Conservation (phyloP, 345 rosid genomes). For the Sonneratia caseolaris region DNA sequence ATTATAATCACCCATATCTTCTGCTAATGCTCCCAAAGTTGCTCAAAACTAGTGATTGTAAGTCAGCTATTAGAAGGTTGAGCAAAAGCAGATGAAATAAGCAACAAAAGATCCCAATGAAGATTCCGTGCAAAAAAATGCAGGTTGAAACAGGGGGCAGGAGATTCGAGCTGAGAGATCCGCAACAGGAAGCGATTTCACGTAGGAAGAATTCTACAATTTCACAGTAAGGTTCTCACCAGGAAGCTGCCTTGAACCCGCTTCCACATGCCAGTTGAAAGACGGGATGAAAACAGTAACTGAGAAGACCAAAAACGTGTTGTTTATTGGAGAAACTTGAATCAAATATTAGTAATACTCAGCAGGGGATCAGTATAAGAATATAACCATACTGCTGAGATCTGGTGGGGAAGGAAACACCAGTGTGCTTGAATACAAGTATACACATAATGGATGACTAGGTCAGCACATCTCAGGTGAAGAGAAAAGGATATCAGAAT, state of each 20-base stretch:
- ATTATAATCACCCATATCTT: background rate
- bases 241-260: constrained; percentile 11
- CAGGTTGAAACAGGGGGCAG: constrained; percentile 1
- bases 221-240: constrained; percentile 28
- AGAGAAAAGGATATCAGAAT: background rate
- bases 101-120: background rate
- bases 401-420: constrained; percentile 22
- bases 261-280: constrained; percentile 17
- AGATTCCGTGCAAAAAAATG: background rate
- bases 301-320: constrained; percentile 1
- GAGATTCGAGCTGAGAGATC: constrained; percentile 14
- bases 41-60: background rate
- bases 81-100: background rate
- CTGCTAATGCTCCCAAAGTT: background rate
- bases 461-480: constrained; percentile 23
- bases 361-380: constrained; percentile 20
- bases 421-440: constrained; percentile 27
- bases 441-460: constrained; percentile 23
- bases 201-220: constrained; percentile 19
- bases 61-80: background rate
- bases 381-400: constrained; percentile 26
- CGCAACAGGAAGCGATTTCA: constrained; percentile 21
- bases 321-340: constrained; percentile 11
- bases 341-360: constrained; percentile 12
- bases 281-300: constrained; percentile 16